phyloP scores from a whole-genome alignment of 306 rosid genomes.

The Cucurbita maxima region DNA sequence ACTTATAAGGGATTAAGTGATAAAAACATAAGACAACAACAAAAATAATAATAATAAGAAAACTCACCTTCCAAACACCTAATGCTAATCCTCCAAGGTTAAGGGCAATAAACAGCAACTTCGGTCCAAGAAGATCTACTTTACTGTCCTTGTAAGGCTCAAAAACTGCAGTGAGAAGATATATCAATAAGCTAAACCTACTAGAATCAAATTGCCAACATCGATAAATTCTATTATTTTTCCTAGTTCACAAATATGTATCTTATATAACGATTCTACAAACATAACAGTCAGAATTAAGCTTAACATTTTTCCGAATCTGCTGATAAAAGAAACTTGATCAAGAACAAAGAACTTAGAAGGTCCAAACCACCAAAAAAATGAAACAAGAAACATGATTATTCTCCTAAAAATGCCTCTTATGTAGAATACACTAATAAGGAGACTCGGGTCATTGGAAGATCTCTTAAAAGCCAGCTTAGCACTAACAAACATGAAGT shows the following conservation, averaged over 20 bases:
- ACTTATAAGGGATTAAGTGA: background rate
- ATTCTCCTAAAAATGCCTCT: background rate
- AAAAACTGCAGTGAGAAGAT: conserved; percentile 50
- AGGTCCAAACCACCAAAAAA: background rate
- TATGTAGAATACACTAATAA: background rate
- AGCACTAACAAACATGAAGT: background rate
- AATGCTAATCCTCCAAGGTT: conserved; percentile 84
- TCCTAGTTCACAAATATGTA: background rate
- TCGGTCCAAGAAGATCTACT: conserved; percentile 90
- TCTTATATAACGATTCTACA: background rate
- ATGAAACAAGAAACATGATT: background rate
- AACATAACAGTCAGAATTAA: background rate
- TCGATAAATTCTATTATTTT: background rate
- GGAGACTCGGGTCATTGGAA: background rate
- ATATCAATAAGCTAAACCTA: background rate
- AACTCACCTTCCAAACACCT: conserved; percentile 55
- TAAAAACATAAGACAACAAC: background rate
- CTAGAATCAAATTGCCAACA: background rate
- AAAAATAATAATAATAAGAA: background rate
- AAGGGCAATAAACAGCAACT: conserved; percentile 82
- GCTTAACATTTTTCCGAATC: background rate
- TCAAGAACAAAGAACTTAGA: background rate
- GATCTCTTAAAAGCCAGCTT: background rate
- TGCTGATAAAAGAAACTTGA: background rate
- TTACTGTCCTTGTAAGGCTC: conserved; percentile 90